Evolutionary conservation across 2,329 filamentous ascomycete species (phyloP), one percentile per base, ranked within the genome.

Genomic region (Sporothrix protearum): DNA sequence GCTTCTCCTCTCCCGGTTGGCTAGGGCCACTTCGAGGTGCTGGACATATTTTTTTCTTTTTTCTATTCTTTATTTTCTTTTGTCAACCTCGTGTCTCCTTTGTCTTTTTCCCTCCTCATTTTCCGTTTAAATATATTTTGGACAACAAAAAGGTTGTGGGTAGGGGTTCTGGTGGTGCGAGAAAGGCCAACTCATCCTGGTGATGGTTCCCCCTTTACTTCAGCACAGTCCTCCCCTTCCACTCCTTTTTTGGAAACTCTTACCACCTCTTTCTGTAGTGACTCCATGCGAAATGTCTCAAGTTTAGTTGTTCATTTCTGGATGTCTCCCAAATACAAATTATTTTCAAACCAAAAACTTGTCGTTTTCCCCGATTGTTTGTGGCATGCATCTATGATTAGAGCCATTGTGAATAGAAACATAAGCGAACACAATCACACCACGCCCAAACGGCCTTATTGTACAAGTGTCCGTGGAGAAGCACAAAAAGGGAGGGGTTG

Each of bases 1-100:
- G 45, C 30, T 66, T 49, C 36, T 22, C 49, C 63, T 3, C 19
- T 53, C 22, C 51, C 16, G 7, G 36, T 45, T 51, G 45, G 36
- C 49, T 39, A 53, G 69, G 67, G 9, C 36, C 28, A 57, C 22
- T 49, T 61, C 64, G 74, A 69, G 74, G 71, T 75, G 74, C 71
- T 73, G 74, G 74, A 67, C 49, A 55, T 47, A 55, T 63, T 39
- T 47, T n/a, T 64, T 33, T 71, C 69, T 69, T 30, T 36, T n/a
- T 28, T 12, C 4, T 63, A 61, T 8, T 63, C 45, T 69, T 36
- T 66, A 36, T 67, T 64, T 70, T 71, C 57, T 61, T 61, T 72
- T 68, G 45, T 72, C 67, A 36, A 42, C 63, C 55, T 28, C 68
- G 70, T 68, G 70, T 69, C 66, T 69, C 70, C 66, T 69, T 64